Conservation (phyloP, 495 filamentous ascomycete genomes). For the Glonium stellatum region DNA sequence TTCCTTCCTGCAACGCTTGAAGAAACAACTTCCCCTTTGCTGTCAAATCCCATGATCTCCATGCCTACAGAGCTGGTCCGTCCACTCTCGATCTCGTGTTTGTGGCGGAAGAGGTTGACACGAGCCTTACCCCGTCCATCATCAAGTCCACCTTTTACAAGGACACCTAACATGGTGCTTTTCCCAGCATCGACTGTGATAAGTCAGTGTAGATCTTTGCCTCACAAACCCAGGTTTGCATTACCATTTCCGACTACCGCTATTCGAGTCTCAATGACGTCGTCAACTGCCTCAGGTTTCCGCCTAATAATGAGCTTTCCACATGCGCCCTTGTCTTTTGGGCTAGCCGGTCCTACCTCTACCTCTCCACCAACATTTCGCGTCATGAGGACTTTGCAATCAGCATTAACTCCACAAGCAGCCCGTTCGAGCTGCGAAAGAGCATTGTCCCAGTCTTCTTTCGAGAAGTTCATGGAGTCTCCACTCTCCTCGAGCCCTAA, state of each 20-base stretch:
- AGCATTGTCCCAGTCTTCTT: constrained; percentile 72
- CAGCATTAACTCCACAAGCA: constrained; percentile 59
- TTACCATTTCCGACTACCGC: constrained; percentile 89
- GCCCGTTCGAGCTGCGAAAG: constrained; percentile 59
- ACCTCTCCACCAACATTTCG: constrained; percentile 78
- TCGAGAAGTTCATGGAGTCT: constrained; percentile 77
- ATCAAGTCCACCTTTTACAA: constrained; percentile 92
- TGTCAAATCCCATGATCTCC: constrained; percentile 99
- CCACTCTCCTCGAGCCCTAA: constrained; percentile 87
- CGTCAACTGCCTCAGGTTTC: constrained; percentile 64
- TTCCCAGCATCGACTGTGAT: constrained; percentile 83
- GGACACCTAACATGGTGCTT: constrained; percentile 90
- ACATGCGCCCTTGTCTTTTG: constrained; percentile 62
- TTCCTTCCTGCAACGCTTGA: constrained; percentile 77
- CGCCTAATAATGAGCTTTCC: constrained; percentile 81
- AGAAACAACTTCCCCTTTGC: constrained; percentile 73
- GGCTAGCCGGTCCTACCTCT: constrained; percentile 54
- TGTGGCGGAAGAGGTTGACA: constrained; percentile 94
- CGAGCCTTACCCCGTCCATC: constrained; percentile 91
- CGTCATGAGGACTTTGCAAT: constrained; percentile 74
- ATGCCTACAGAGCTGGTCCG: constrained; percentile 93
- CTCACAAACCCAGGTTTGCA: neutral
- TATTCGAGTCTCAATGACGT: constrained; percentile 91
- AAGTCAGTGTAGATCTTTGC: constrained; percentile 6
- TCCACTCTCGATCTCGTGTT: constrained; percentile 94